Conservation (phyloP, 257 asterid genomes). For the Haberlea rhodopensis region DNA sequence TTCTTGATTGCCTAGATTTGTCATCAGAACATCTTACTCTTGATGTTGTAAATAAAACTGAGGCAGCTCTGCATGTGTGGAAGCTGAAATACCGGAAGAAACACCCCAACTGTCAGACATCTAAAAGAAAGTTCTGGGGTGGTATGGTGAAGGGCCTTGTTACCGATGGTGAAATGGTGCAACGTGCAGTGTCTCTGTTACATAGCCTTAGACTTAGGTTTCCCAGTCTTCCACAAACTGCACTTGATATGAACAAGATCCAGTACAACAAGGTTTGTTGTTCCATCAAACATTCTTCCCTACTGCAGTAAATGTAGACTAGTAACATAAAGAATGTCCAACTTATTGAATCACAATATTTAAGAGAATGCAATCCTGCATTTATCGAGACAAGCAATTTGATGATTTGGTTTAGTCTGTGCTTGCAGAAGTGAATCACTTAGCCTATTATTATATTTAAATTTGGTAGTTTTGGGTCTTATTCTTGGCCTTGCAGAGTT, state of each 20-base stretch:
- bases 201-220: slow-evolving; percentile 70
- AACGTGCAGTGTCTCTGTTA: slow-evolving; percentile 77
- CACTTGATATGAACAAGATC: slow-evolving; percentile 91
- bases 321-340: not conserved
- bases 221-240: slow-evolving; percentile 97
- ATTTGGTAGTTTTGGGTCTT: not conserved
- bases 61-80: slow-evolving; percentile 92
- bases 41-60: slow-evolving; percentile 78
- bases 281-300: not conserved
- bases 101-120: slow-evolving; percentile 47
- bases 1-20: slow-evolving; percentile 83
- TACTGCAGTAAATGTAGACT: not conserved
- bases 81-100: slow-evolving; percentile 69
- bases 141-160: slow-evolving; percentile 82
- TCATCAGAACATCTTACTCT: slow-evolving; percentile 87
- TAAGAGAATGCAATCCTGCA: not conserved
- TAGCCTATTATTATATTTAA: not conserved
- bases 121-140: slow-evolving; percentile 72
- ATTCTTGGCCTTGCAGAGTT: slow-evolving; percentile 6
- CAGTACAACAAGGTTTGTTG: slow-evolving; percentile 81
- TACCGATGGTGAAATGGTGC: slow-evolving; percentile 69
- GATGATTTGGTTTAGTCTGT: not conserved
- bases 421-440: not conserved
- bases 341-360: not conserved
- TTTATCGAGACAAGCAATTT: not conserved